Conservation (phyloP, 2,329 filamentous ascomycete species). For the Alternaria sp. region DNA sequence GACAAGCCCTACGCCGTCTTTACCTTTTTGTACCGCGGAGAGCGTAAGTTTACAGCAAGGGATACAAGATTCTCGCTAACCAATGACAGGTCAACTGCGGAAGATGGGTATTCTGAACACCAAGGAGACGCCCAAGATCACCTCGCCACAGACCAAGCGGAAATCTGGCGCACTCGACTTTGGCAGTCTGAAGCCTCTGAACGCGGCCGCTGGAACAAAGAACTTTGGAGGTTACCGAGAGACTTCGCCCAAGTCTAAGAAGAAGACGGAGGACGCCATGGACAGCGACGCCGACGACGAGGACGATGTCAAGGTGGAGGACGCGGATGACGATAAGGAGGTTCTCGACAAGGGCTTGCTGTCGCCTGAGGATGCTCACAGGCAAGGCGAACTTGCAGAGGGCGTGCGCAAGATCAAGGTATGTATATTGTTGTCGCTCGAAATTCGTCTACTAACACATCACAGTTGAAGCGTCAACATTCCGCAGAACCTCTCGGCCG, state of each 20-base stretch:
- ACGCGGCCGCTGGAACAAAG: conserved; percentile 78
- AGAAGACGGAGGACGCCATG: conserved; percentile 62
- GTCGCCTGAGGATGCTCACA: conserved; percentile 73
- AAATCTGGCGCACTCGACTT: conserved; percentile 86
- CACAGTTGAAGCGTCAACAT: conserved; percentile 79
- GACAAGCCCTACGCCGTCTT: conserved; percentile 97
- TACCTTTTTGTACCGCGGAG: conserved; percentile 96
- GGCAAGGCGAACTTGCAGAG: conserved; percentile 77
- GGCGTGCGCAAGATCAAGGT: conserved; percentile 84
- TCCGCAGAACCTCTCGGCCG: conserved; percentile 70
- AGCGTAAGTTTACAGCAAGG: conserved; percentile 69
- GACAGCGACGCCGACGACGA: conserved; percentile 80
- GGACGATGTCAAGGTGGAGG: conserved; percentile 68
- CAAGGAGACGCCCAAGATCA: conserved; percentile 63
- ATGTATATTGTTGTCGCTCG: conserved; percentile 55
- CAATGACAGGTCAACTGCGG: conserved; percentile 77
- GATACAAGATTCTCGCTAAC: conserved; percentile 14
- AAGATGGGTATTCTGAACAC: conserved; percentile 90
- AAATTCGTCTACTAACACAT: conserved; percentile 20
- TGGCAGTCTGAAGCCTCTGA: conserved; percentile 80
- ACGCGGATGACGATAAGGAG: conserved; percentile 64
- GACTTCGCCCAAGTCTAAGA: conserved; percentile 60
- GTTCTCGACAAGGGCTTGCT: conserved; percentile 60
- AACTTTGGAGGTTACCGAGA: conserved; percentile 88
- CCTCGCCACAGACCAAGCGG: conserved; percentile 71